Evolutionary conservation across 2,329 filamentous ascomycete species (phyloP).

Genomic region (Lecanicillium sp.): DNA sequence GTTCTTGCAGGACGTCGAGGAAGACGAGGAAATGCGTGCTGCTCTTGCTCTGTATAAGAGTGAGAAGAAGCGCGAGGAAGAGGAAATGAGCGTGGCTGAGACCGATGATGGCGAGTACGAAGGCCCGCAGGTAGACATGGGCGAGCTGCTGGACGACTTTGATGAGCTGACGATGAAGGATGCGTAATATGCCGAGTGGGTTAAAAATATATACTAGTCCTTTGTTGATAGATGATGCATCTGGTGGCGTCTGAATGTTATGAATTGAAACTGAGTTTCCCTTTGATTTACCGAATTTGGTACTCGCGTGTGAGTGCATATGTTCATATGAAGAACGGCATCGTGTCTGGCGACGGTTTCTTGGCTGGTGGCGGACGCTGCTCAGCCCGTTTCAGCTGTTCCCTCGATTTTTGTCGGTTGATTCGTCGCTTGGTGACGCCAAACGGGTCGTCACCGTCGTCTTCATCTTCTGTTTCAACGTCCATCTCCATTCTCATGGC

Average conservation of each 20-base stretch:
- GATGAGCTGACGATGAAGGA: slow-evolving; percentile 75
- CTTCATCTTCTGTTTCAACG: slow-evolving; percentile 1
- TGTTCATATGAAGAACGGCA: slow-evolving; percentile 28
- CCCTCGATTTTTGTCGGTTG: slow-evolving; percentile 22
- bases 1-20: slow-evolving; percentile 95
- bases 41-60: slow-evolving; percentile 84
- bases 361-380: slow-evolving; percentile 12
- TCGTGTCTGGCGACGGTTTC: slow-evolving; percentile 18
- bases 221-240: slow-evolving; percentile 8
- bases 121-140: slow-evolving; percentile 64
- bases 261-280: slow-evolving; percentile 8
- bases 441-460: slow-evolving; percentile 26
- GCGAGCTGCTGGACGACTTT: slow-evolving; percentile 85
- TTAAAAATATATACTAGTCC: slow-evolving; percentile 7
- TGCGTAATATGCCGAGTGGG: slow-evolving; percentile 15
- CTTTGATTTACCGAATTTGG: not conserved
- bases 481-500: not conserved
- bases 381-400: slow-evolving; percentile 16
- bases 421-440: slow-evolving; percentile 23
- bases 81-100: slow-evolving; percentile 62
- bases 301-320: not conserved
- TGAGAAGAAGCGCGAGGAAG: slow-evolving; percentile 42
- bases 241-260: slow-evolving; percentile 2
- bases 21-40: slow-evolving; percentile 79
- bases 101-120: slow-evolving; percentile 53